Evolutionary conservation across 176 grass and related monocot species (phyloP).

Genomic region (Carex scoparia): DNA sequence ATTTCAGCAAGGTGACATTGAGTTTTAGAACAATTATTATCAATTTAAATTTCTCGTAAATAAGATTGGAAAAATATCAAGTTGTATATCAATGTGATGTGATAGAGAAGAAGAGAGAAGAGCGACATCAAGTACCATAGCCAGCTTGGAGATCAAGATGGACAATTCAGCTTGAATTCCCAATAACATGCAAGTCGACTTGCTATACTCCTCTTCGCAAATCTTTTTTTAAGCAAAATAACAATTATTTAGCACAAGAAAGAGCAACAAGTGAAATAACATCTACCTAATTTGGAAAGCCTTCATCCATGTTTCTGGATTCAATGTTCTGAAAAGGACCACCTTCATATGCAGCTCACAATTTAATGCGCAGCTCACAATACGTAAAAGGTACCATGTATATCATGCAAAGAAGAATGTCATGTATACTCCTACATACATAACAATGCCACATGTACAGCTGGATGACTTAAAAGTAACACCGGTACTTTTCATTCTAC

Average conservation of each 20-base stretch:
- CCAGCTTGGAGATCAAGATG: conserved; percentile 71
- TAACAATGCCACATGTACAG: conserved; percentile 7
- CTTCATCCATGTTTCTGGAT: background rate
- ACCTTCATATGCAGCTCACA: background rate
- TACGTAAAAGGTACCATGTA: background rate
- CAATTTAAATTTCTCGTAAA: background rate
- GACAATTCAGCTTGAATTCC: conserved; percentile 80
- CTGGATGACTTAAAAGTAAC: conserved; percentile 6
- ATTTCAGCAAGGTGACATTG: background rate
- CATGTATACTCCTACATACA: conserved; percentile 4
- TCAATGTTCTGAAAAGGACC: background rate
- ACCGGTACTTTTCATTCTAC: background rate
- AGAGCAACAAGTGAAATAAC: background rate
- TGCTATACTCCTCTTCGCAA: conserved; percentile 77
- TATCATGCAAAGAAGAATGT: conserved; percentile 10
- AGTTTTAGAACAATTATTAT: background rate
- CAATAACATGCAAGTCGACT: conserved; percentile 58
- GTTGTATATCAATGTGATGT: background rate
- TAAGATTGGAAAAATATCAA: background rate
- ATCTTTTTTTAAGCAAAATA: conserved; percentile 47
- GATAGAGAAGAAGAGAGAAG: conserved; percentile 27
- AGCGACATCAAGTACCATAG: conserved; percentile 55
- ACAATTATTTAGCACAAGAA: conserved; percentile 17
- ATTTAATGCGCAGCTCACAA: conserved; percentile 15
- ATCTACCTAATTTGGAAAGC: conserved; percentile 4